Conservation (phyloP, 192 early-diverging fungal species). For the Coemansia sp. region DNA sequence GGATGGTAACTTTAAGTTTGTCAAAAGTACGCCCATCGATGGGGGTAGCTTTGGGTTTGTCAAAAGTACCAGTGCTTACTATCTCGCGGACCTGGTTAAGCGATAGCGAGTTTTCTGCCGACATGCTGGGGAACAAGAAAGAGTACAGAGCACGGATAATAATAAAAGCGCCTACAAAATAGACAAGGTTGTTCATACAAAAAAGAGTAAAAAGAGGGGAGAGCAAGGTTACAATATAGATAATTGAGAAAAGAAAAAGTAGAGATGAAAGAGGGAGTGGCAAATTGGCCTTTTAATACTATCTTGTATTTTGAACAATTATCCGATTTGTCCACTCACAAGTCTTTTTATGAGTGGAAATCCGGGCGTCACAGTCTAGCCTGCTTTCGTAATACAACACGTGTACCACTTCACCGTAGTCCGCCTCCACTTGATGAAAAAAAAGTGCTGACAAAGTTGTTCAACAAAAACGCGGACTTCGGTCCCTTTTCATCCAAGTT, state of each 20-base stretch:
- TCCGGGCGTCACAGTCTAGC: not conserved
- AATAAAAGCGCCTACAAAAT: constrained; percentile 12
- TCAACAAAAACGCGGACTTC: too few relatives aligned
- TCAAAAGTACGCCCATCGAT: constrained; percentile 7
- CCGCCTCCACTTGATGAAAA: not conserved
- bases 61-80: constrained; percentile 9
- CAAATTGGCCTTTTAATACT: not conserved
- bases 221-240: not conserved
- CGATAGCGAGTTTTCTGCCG: constrained; percentile 17
- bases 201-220: not conserved
- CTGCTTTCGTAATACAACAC: not conserved
- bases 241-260: not conserved
- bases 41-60: too few relatives aligned
- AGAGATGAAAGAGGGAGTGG: not conserved
- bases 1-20: constrained; percentile 13
- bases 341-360: not conserved
- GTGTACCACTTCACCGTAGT: not conserved
- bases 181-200: constrained; percentile 22
- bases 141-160: constrained; percentile 8
- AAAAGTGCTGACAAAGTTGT: too few relatives aligned
- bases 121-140: constrained; percentile 28
- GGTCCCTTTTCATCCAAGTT: too few relatives aligned
- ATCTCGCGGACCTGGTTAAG: constrained; percentile 21
- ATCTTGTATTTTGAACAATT: not conserved
- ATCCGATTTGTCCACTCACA: not conserved